phyloP scores from a whole-genome alignment of 1,139 yeast genomes.

The Candida gigantensis region DNA sequence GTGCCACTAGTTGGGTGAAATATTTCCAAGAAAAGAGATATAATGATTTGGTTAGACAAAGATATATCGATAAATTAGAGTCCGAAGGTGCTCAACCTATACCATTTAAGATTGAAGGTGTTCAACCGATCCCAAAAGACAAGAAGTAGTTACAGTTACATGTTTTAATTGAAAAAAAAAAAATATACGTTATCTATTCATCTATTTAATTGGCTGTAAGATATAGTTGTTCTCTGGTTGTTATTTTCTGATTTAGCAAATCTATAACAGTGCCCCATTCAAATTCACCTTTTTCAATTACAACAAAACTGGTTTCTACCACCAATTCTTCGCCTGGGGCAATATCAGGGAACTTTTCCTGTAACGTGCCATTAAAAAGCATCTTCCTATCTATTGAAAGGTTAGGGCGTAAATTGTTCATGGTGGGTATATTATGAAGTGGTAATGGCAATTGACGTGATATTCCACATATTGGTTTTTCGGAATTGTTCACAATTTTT shows the following conservation, averaged over 20 bases:
- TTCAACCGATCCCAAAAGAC: too few species aligned
- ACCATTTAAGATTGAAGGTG: constrained; percentile 42
- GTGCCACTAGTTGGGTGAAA: constrained; percentile 49
- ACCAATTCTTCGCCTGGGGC: constrained; percentile 42
- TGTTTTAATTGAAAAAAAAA: too few species aligned
- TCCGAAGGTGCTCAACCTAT: constrained; percentile 51
- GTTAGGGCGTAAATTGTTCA: constrained; percentile 16
- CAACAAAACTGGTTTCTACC: constrained; percentile 54
- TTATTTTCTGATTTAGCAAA: constrained; percentile 28
- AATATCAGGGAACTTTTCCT: constrained; percentile 45
- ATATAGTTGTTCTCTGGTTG: constrained; percentile 36
- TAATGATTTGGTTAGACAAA: constrained; percentile 42
- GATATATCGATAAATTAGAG: constrained; percentile 45
- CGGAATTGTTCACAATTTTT: constrained; percentile 46
- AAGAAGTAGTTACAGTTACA: too few species aligned
- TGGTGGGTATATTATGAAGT: constrained; percentile 14
- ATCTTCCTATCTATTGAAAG: constrained; percentile 52
- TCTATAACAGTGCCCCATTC: constrained; percentile 80
- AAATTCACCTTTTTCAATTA: constrained; percentile 70
- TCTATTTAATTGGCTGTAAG: constrained; percentile 27
- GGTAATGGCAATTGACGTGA: constrained; percentile 67
- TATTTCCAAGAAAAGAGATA: constrained; percentile 51
- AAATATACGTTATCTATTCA: too few species aligned
- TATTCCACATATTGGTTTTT: constrained; percentile 49
- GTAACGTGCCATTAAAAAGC: constrained; percentile 65